Percentiles rank a stretch among this genome's conserved stretches.
These are phyloP conservation scores for Cercospora sp. DNA, from an alignment of 2,329 filamentous ascomycete species.

Conservation along the genomic window DNA sequence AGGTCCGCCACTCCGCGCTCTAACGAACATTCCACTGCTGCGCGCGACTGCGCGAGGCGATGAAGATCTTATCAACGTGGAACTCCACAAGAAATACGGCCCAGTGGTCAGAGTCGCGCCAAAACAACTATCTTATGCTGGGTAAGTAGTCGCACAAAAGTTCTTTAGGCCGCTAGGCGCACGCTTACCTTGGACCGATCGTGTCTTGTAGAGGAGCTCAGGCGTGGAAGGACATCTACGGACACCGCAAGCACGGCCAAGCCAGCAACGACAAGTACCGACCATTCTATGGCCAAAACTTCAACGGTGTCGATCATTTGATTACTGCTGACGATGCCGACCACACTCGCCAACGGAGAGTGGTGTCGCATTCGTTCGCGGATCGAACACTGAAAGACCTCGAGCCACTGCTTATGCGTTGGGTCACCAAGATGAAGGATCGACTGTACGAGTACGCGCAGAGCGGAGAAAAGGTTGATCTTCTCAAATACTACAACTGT, in stretches of 20 bases:
- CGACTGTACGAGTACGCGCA: constrained; percentile 7
- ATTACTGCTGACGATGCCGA: constrained; percentile 32
- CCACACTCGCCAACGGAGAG: constrained; percentile 32
- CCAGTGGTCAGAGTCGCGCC: constrained; percentile 45
- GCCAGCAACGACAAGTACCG: constrained; percentile 26
- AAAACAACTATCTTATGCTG: constrained; percentile 41
- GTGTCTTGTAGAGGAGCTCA: constrained; percentile 37
- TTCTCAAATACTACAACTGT: constrained; percentile 38
- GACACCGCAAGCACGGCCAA: constrained; percentile 28
- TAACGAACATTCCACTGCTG: constrained; percentile 27
- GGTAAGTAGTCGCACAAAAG: constrained; percentile 27
- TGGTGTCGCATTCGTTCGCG: constrained; percentile 34
- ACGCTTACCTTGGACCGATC: constrained; percentile 41
- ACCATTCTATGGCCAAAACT: constrained; percentile 26
- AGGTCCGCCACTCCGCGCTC: constrained; percentile 40
- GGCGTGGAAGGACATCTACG: constrained; percentile 35
- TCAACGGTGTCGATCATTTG: constrained; percentile 28
- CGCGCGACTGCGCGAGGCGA: constrained; percentile 22
- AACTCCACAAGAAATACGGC: constrained; percentile 42
- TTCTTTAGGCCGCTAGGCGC: background rate
- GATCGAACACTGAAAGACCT: constrained; percentile 36
- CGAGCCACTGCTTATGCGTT: constrained; percentile 35
- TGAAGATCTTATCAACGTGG: constrained; percentile 18
- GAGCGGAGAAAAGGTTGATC: constrained; percentile 28
- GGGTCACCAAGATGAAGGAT: constrained; percentile 30